Conservation (phyloP, 352 stramenopile species). For the Elongisporangium senticosum region DNA sequence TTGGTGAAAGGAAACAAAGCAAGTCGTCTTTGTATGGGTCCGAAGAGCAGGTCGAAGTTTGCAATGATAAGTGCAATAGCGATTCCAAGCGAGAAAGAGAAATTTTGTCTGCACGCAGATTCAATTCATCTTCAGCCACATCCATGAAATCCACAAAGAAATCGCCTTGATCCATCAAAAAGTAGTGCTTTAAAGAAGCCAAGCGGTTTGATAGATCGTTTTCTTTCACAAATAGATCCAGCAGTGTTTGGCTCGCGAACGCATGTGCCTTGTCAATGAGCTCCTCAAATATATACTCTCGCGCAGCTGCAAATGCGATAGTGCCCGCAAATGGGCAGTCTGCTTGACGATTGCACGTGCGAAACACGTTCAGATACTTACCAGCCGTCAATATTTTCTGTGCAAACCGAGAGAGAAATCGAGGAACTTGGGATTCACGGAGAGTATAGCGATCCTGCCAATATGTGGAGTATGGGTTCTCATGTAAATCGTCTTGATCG, state of each 20-base stretch:
- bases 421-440: constrained; percentile 68
- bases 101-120: constrained; percentile 80
- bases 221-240: constrained; percentile 79
- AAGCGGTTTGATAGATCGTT: constrained; percentile 76
- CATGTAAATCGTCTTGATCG: constrained; percentile 75
- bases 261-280: constrained; percentile 80
- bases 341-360: constrained; percentile 70
- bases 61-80: constrained; percentile 91
- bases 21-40: constrained; percentile 90
- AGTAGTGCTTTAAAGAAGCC: constrained; percentile 95
- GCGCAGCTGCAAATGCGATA: constrained; percentile 50
- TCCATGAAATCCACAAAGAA: constrained; percentile 99
- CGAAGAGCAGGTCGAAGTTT: constrained; percentile 87
- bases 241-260: constrained; percentile 69
- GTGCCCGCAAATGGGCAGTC: constrained; percentile 75
- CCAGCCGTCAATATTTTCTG: constrained; percentile 87
- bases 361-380: constrained; percentile 92
- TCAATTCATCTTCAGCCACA: constrained; percentile 92
- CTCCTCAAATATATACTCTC: constrained; percentile 74
- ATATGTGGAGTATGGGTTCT: constrained; percentile 88
- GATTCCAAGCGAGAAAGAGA: constrained; percentile 89
- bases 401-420: constrained; percentile 68
- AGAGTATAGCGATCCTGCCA: constrained; percentile 87
- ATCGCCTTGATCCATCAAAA: constrained; percentile 98
- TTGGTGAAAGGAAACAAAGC: constrained; percentile 78